Evolutionary conservation across 1,139 yeast species (phyloP).

Genomic region (Schwanniomyces etchellsii): DNA sequence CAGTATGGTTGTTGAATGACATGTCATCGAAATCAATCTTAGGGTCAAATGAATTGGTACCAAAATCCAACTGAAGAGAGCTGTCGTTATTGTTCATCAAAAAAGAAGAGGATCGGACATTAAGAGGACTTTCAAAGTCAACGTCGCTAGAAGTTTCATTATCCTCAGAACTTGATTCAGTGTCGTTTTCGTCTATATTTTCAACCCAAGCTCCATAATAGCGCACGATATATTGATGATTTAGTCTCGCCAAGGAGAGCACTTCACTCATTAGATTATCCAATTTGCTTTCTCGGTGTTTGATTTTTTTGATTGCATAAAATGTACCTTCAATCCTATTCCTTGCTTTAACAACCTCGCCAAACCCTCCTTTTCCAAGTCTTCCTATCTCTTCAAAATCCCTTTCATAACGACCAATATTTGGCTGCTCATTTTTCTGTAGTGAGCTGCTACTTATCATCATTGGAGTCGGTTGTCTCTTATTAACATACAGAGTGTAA

Average conservation of each 20-base stretch:
- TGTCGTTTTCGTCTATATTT: conserved; percentile 32
- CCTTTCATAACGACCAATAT: conserved; percentile 34
- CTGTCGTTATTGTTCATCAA: conserved; percentile 25
- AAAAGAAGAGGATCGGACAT: conserved; percentile 21
- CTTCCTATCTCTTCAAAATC: conserved; percentile 94
- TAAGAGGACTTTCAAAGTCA: conserved; percentile 12
- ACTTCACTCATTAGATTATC: conserved; percentile 86
- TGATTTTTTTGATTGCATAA: conserved; percentile 89
- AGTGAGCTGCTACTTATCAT: conserved; percentile 1
- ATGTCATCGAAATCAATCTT: conserved; percentile 54
- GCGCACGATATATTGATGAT: conserved; percentile 92
- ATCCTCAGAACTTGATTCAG: conserved; percentile 5
- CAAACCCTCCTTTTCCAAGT: conserved; percentile 95
- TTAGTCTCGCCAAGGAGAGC: conserved; percentile 80
- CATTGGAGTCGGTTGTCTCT: neutral
- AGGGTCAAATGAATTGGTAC: conserved; percentile 60
- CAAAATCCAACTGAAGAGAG: conserved; percentile 54
- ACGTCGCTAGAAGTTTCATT: conserved; percentile 9
- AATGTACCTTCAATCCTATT: conserved; percentile 90
- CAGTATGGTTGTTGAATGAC: conserved; percentile 21
- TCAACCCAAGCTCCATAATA: conserved; percentile 98
- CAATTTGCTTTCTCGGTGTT: conserved; percentile 73
- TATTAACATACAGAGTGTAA: neutral
- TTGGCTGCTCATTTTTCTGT: conserved; percentile 4
- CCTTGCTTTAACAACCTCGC: conserved; percentile 94